Evolutionary conservation across 164 flowering plant species (phyloP).

Genomic region (Malania oleifera): DNA sequence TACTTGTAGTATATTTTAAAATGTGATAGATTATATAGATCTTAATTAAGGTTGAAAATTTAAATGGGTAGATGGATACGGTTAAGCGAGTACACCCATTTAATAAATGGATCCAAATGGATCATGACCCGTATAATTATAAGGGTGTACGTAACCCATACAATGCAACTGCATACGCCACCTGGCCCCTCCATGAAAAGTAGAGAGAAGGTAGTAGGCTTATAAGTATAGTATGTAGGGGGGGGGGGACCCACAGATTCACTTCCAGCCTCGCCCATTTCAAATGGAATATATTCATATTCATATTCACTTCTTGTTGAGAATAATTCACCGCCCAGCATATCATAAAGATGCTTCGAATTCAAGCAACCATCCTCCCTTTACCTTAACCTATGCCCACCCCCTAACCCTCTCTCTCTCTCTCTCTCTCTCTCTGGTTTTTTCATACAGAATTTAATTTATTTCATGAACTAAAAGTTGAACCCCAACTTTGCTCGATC

Average conservation of each 20-base stretch:
- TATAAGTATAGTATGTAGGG: constrained; percentile 9
- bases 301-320: too few species aligned
- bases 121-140: too few species aligned
- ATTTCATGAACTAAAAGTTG: constrained; percentile 25
- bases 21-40: too few species aligned
- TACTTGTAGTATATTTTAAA: too few species aligned
- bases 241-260: constrained; percentile 31
- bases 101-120: too few species aligned
- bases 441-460: constrained; percentile 5
- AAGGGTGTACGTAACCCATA: too few species aligned
- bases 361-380: constrained; percentile 44
- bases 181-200: not conserved
- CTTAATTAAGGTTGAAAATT: too few species aligned
- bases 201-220: constrained; percentile 15
- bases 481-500: constrained; percentile 25
- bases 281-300: constrained; percentile 51
- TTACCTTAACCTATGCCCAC: constrained; percentile 25
- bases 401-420: constrained; percentile 6
- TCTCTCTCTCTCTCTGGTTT: not conserved
- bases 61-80: too few species aligned
- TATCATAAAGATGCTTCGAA: constrained; percentile 53
- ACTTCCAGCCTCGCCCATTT: too few species aligned
- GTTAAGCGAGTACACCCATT: too few species aligned
- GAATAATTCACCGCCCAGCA: constrained; percentile 32
- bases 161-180: too few species aligned